Conservation (phyloP, 306 rosid species). For the Echinosophora koreensis region DNA sequence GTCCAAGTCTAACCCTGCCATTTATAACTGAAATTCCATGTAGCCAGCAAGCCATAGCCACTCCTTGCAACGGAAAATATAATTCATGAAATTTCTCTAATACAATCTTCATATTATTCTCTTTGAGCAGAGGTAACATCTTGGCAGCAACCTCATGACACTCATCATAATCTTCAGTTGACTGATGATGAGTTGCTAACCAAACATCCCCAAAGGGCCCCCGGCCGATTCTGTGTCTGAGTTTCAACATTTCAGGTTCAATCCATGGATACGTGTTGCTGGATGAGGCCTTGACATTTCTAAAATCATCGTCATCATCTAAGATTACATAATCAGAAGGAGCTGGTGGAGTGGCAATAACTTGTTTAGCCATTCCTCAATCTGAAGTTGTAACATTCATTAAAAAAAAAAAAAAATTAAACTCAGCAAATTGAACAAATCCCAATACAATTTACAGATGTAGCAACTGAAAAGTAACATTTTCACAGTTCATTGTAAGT, state of each 20-base stretch:
- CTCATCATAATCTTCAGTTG: slow-evolving; percentile 78
- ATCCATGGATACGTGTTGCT: slow-evolving; percentile 65
- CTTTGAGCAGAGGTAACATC: slow-evolving; percentile 72
- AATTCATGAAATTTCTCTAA: slow-evolving; percentile 68
- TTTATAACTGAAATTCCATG: slow-evolving; percentile 77
- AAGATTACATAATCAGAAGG: slow-evolving; percentile 75
- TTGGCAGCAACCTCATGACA: slow-evolving; percentile 91
- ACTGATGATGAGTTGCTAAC: slow-evolving; percentile 91
- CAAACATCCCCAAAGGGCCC: slow-evolving; percentile 95
- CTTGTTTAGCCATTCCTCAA: slow-evolving; percentile 72
- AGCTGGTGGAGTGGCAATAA: slow-evolving; percentile 50
- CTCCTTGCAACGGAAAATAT: slow-evolving; percentile 69
- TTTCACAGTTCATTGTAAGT: too few relatives aligned
- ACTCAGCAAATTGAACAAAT: slow-evolving; percentile 32
- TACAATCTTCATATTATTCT: slow-evolving; percentile 64
- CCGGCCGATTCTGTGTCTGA: slow-evolving; percentile 85
- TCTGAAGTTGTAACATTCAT: slow-evolving; percentile 48
- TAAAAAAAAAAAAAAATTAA: not conserved
- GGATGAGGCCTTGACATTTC: slow-evolving; percentile 60
- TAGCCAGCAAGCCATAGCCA: slow-evolving; percentile 61
- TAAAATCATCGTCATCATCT: slow-evolving; percentile 63
- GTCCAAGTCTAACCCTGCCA: slow-evolving; percentile 70
- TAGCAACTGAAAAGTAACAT: too few relatives aligned
- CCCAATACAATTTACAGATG: not conserved
- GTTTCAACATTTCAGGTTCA: slow-evolving; percentile 82